These are phyloP conservation scores for Penicillium mononematosum DNA, from an alignment of 495 filamentous ascomycete genomes.

Conservation along the genomic window DNA sequence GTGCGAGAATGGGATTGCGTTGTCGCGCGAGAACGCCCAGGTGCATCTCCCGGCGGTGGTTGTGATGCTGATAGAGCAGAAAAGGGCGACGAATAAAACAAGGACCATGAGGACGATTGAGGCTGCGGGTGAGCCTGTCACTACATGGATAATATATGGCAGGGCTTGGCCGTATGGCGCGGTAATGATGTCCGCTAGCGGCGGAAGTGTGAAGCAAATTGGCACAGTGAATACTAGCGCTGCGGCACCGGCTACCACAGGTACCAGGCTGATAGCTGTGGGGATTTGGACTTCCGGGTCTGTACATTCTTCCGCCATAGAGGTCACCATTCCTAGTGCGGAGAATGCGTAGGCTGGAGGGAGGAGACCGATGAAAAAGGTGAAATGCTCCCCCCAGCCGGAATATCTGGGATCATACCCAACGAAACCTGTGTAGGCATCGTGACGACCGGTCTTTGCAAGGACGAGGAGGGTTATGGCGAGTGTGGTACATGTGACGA, in stretches of 20 bases:
- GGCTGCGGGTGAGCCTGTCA: slow-evolving; percentile 35
- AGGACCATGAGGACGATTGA: slow-evolving; percentile 66
- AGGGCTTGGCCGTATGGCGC: slow-evolving; percentile 48
- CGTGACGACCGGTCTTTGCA: slow-evolving; percentile 42
- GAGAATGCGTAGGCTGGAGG: slow-evolving; percentile 55
- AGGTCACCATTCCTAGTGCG: slow-evolving; percentile 45
- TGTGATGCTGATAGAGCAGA: slow-evolving; percentile 63
- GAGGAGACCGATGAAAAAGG: slow-evolving; percentile 55
- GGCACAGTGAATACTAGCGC: slow-evolving; percentile 58
- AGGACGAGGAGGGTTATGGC: slow-evolving; percentile 50
- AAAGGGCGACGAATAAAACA: slow-evolving; percentile 63
- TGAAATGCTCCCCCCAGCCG: slow-evolving; percentile 56
- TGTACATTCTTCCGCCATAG: slow-evolving; percentile 60
- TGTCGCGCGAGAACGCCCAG: slow-evolving; percentile 60
- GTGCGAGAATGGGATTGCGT: slow-evolving; percentile 57
- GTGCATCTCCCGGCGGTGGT: slow-evolving; percentile 66
- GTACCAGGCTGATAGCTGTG: slow-evolving; percentile 48
- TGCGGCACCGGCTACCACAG: slow-evolving; percentile 49
- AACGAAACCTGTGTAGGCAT: slow-evolving; percentile 53
- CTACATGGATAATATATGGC: slow-evolving; percentile 16
- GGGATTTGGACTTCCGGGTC: slow-evolving; percentile 60
- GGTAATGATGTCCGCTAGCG: slow-evolving; percentile 44
- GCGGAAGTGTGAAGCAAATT: slow-evolving; percentile 59
- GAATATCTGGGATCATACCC: slow-evolving; percentile 48
- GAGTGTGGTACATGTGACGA: slow-evolving; percentile 23